Conservation (phyloP, 2,329 filamentous ascomycete genomes). For the Curvularia sp. region DNA sequence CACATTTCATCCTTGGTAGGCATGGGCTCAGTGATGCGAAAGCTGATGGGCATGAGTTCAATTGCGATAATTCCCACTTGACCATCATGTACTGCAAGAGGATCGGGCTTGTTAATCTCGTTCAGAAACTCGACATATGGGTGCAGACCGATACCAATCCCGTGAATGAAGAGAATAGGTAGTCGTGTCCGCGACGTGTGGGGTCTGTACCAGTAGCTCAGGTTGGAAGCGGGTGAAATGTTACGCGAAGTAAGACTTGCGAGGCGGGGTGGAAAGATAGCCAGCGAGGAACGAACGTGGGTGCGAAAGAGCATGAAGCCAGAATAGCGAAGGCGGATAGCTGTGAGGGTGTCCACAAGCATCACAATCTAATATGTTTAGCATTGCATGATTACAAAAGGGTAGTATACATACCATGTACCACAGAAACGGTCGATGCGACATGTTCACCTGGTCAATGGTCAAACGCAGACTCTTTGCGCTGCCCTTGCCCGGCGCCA, state of each 20-base stretch:
- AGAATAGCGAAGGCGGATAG: slow-evolving; percentile 53
- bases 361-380: slow-evolving; percentile 52
- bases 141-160: slow-evolving; percentile 72
- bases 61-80: slow-evolving; percentile 69
- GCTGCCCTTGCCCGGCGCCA: slow-evolving; percentile 63
- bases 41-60: slow-evolving; percentile 71
- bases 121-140: slow-evolving; percentile 66
- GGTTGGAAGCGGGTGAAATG: slow-evolving; percentile 56
- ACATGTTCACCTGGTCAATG: slow-evolving; percentile 67
- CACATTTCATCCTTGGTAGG: slow-evolving; percentile 62
- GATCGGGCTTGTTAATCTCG: slow-evolving; percentile 55
- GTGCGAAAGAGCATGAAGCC: slow-evolving; percentile 63
- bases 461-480: slow-evolving; percentile 68
- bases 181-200: slow-evolving; percentile 65
- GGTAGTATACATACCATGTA: slow-evolving; percentile 59
- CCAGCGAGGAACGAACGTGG: slow-evolving; percentile 52
- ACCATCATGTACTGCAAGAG: slow-evolving; percentile 44
- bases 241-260: slow-evolving; percentile 57
- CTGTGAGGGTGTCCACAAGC: slow-evolving; percentile 59
- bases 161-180: slow-evolving; percentile 73
- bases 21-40: slow-evolving; percentile 64
- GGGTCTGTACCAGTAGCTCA: slow-evolving; percentile 72
- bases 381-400: not conserved
- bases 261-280: slow-evolving; percentile 66
- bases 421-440: slow-evolving; percentile 69